Conservation (phyloP, 2,329 filamentous ascomycete species). For the Orbilia blumenaviensis region DNA sequence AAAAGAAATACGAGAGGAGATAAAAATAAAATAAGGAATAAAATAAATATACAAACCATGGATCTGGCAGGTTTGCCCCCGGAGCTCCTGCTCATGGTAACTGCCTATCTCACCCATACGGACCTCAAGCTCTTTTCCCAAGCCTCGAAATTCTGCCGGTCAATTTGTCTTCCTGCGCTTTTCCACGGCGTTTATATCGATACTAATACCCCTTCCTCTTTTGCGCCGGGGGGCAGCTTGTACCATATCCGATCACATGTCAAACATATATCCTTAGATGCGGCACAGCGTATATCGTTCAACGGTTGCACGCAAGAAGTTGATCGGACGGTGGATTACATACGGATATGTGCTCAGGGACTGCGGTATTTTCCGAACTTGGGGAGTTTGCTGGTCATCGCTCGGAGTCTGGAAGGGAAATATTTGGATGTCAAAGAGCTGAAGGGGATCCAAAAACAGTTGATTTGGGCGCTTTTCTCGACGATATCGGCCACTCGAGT, state of each 20-base stretch:
- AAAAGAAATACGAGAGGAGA: no score
- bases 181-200: constrained; percentile 27
- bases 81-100: constrained; percentile 26
- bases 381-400: constrained; percentile 6
- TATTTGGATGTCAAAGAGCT: constrained; percentile 2
- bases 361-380: constrained; percentile 6
- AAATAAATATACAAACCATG: no score
- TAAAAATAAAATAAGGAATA: no score
- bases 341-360: constrained; percentile 1
- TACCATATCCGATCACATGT: constrained; percentile 7
- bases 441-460: not conserved
- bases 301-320: constrained; percentile 3
- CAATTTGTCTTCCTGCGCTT: constrained; percentile 7
- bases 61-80: constrained; percentile 12
- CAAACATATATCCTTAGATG: constrained; percentile 18
- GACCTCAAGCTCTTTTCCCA: constrained; percentile 13
- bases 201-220: not conserved
- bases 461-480: constrained; percentile 15
- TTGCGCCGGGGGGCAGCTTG: not conserved
- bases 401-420: constrained; percentile 7
- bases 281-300: not conserved
- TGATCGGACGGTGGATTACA: constrained; percentile 5
- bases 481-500: not conserved
- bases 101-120: not conserved
- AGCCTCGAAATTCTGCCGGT: constrained; percentile 22